phyloP scores from a whole-genome alignment of 2,329 filamentous ascomycete genomes.

The Ceratocystis eucalypticola region DNA sequence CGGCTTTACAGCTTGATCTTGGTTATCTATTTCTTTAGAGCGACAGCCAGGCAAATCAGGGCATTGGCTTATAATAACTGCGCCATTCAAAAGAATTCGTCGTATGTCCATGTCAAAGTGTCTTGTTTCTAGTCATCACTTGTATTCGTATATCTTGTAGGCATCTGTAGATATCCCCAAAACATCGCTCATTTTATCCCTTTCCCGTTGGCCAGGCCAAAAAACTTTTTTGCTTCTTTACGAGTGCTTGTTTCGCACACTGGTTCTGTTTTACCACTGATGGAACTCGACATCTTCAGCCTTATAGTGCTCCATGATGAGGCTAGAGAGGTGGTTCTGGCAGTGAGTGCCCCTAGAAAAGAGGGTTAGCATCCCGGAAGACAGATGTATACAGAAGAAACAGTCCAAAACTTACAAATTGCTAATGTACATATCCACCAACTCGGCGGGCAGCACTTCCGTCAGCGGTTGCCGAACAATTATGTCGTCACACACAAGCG shows the following conservation, averaged over 20 bases:
- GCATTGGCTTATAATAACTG: too few relatives aligned
- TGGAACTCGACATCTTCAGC: conserved; percentile 55
- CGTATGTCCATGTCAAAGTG: too few relatives aligned
- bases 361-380: background rate
- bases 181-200: too few relatives aligned
- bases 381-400: conserved; percentile 7
- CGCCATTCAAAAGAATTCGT: too few relatives aligned
- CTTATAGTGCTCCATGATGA: conserved; percentile 64
- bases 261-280: conserved; percentile 25
- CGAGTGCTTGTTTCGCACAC: background rate
- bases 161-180: too few relatives aligned
- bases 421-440: conserved; percentile 71
- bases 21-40: too few relatives aligned
- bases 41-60: too few relatives aligned
- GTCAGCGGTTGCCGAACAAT: conserved; percentile 67
- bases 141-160: too few relatives aligned
- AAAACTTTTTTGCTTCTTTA: background rate
- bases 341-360: conserved; percentile 47
- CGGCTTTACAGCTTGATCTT: too few relatives aligned
- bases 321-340: conserved; percentile 56
- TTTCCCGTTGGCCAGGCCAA: too few relatives aligned
- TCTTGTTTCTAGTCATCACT: too few relatives aligned
- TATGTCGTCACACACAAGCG: conserved; percentile 56
- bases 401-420: conserved; percentile 42
- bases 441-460: conserved; percentile 66